Percentiles rank a stretch among this genome's conserved stretches.
These are phyloP conservation scores for Diaporthe caulivora DNA, from an alignment of 2,329 filamentous ascomycete genomes.

Conservation along the genomic window DNA sequence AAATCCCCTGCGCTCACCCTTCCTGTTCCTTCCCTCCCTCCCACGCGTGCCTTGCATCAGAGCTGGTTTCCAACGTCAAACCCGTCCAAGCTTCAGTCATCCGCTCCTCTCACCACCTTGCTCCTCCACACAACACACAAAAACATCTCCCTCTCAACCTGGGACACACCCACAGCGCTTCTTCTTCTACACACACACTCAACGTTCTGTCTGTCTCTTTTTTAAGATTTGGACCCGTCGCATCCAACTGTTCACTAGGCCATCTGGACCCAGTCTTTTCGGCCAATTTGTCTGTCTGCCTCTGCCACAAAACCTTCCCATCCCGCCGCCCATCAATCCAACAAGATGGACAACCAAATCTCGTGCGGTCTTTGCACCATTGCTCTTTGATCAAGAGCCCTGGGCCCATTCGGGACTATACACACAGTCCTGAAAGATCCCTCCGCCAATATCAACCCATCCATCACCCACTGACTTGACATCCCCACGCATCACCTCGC, in stretches of 20 bases:
- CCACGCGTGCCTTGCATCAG: slow-evolving; percentile 23
- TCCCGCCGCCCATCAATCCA: slow-evolving; percentile 14
- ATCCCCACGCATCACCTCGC: neutral
- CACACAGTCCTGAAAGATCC: slow-evolving; percentile 15
- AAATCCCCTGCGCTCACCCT: slow-evolving; percentile 26
- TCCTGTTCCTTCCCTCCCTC: slow-evolving; percentile 20
- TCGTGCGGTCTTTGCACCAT: slow-evolving; percentile 26
- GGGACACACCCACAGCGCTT: slow-evolving; percentile 2
- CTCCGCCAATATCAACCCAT: slow-evolving; percentile 6
- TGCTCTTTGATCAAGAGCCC: slow-evolving; percentile 39
- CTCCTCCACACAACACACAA: neutral
- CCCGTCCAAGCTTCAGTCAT: slow-evolving; percentile 7
- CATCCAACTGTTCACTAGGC: neutral
- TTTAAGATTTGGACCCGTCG: neutral
- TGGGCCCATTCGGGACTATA: slow-evolving; percentile 27
- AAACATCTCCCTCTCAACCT: neutral
- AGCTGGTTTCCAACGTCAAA: slow-evolving; percentile 24
- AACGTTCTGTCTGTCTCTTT: neutral
- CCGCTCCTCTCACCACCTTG: neutral
- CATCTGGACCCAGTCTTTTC: neutral
- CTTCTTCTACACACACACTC: neutral
- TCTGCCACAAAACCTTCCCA: neutral
- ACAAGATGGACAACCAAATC: slow-evolving; percentile 39
- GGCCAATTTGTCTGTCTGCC: neutral
- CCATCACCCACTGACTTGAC: slow-evolving; percentile 14